phyloP scores from a whole-genome alignment of 1,139 yeast genomes.

The Suhomyces chickasaworum region DNA sequence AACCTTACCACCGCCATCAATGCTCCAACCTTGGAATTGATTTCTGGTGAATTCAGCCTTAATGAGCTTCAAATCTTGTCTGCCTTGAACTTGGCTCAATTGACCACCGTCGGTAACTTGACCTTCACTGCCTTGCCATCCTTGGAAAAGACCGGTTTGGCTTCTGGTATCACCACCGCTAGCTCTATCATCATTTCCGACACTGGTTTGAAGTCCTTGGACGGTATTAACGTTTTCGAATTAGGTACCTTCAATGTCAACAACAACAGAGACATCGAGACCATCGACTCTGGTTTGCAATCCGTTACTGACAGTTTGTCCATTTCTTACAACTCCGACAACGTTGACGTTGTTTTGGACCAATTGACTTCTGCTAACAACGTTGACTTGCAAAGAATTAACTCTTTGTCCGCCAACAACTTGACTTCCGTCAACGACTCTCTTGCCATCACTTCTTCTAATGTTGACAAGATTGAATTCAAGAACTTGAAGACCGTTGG shows the following conservation, averaged over 20 bases:
- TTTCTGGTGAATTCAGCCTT: constrained; percentile 69
- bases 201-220: constrained; percentile 76
- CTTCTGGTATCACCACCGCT: constrained; percentile 74
- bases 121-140: constrained; percentile 84
- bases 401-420: constrained; percentile 69
- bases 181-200: constrained; percentile 76
- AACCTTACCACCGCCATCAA: constrained; percentile 61
- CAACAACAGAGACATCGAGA: constrained; percentile 71
- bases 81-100: constrained; percentile 72
- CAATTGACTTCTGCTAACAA: constrained; percentile 81
- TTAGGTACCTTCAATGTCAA: constrained; percentile 80
- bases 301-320: constrained; percentile 73
- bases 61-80: constrained; percentile 66
- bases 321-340: constrained; percentile 82
- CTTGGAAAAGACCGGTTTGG: constrained; percentile 67
- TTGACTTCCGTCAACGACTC: constrained; percentile 77
- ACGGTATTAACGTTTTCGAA: constrained; percentile 75
- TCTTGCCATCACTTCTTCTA: constrained; percentile 69
- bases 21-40: constrained; percentile 77
- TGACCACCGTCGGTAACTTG: constrained; percentile 79
- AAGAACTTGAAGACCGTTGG: constrained; percentile 65
- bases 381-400: constrained; percentile 77
- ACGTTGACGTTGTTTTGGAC: constrained; percentile 68
- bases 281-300: constrained; percentile 72
- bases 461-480: constrained; percentile 59